Evolutionary conservation across 768 basidiomycete species (phyloP), one percentile per base, ranked within the genome.

Genomic region (Lepiota brunneoincarnata): DNA sequence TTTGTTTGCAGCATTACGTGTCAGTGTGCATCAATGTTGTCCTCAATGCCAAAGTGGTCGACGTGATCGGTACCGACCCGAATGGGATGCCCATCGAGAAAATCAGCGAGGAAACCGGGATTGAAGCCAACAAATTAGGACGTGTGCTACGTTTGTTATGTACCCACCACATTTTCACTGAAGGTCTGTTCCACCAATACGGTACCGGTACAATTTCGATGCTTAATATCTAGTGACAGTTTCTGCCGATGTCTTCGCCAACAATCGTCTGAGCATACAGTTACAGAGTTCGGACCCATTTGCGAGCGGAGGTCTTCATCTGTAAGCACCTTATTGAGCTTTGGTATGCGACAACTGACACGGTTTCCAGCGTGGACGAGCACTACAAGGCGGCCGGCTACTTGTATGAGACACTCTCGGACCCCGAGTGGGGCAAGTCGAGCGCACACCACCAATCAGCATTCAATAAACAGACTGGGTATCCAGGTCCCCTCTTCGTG

Each of bases 201-300:
- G 18, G 38, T 4, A 17, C 4, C 24, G 4, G 20, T 1, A 10
- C 2, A 21, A 20, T 17, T 23, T 38, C 7, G 11, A 10, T 7
- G 10, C 7, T 10, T n/a, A 14, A 24, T 40, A 9, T 41, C 49
- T 23, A 10, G 40, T 6, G 23, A 14, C 23, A 18, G n/a, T 31
- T 9, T 70, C 2, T 61, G 63, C 2, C 2, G 66, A 73, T 41
- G 69, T 72, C 0, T 77, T 74, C 49, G 68, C 72, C 11, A 75
- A 77, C 57, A 77, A 76, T 58, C 68, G 73, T 3, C 64, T 78
- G 10, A 73, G 71, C 43, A 58, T 69, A 26, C 62, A 67, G 17
- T 61, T 75, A 4, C 49, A 68, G 1, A 64, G 67, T 4, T 53
- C 48, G 4, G 63, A 64, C 38, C 61, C 64, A 2, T 51, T 74